Evolutionary conservation across 1,139 yeast species (phyloP), one percentile per base, ranked within the genome.

Genomic region (Nakaseomyces uthaithaninus): DNA sequence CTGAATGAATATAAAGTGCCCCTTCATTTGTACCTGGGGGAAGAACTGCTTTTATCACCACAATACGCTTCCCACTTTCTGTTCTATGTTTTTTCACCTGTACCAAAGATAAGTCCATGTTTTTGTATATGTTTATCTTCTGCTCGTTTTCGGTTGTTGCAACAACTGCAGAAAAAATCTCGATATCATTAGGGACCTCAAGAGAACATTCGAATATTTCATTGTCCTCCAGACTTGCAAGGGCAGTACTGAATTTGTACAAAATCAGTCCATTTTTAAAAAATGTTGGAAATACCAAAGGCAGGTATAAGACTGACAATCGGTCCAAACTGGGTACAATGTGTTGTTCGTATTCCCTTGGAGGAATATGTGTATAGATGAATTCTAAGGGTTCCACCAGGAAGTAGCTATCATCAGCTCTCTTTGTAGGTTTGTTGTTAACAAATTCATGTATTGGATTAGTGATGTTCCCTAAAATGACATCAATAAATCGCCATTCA

Each of bases 301-400:
- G 98, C 39, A 89, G 66, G 38, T 87, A 76, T 47, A 86, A 71
- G 14, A 93, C 91, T 30, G 82, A 77, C 47, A 76, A 72, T 36
- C 84, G 82, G 47, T 84, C 87, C 45, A 91, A 65, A 3, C 94
- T 85, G 8, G 96, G 96, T 24, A 76, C 72, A 12, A 89, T 76
- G 63, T 84, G 95, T 60, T 91, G 97, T 47, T 84, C 80, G 44
- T 75, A 80, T 39, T 76, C 76, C 42, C 77, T 75, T 15, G 78
- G 71, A 8, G 98, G 97, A 33, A 86, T 77, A 60, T 91, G 98
- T 0, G 96, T 83, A 45, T 82, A 82, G 14, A 91, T 74, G 38
- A 86, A 59, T 45, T 77, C 74, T 44, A 78, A 64, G 1, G 98
- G 98, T 49, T 78, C 74, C 2, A 85, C 68, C 49, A 91, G 63